Percentiles rank a stretch among this genome's conserved stretches.
phyloP scores from a whole-genome alignment of 768 basidiomycete genomes.

The Rhodosporidiobolus odoratus region DNA sequence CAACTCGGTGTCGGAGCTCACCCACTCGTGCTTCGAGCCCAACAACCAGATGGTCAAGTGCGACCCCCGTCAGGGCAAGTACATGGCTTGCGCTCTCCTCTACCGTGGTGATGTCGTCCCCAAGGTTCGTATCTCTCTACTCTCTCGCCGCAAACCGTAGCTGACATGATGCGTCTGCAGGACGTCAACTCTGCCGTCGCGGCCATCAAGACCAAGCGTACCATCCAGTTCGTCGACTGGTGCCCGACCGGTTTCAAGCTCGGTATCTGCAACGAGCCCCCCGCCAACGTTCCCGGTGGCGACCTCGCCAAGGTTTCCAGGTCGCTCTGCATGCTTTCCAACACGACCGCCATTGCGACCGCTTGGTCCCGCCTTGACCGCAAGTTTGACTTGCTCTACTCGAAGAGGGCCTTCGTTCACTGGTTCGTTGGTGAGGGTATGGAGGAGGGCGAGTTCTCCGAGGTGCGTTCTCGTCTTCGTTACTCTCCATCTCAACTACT shows the following conservation, averaged over 20 bases:
- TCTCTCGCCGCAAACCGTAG: too few species aligned
- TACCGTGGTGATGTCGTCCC: conserved; percentile 40
- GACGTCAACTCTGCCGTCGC: conserved; percentile 89
- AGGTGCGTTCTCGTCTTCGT: conserved; percentile 44
- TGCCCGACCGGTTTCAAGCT: conserved; percentile 98
- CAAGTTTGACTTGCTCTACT: conserved; percentile 79
- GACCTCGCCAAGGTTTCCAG: conserved; percentile 91
- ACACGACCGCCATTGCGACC: conserved; percentile 86
- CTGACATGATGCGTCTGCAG: conserved; percentile 40
- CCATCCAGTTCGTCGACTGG: conserved; percentile 98
- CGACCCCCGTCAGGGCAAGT: conserved; percentile 96
- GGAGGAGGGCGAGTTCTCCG: conserved; percentile 98
- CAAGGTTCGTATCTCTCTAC: background rate
- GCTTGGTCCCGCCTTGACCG: conserved; percentile 94
- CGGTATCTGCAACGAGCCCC: conserved; percentile 94
- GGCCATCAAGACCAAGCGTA: conserved; percentile 92
- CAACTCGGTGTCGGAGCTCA: conserved; percentile 97
- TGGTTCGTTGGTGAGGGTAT: conserved; percentile 86
- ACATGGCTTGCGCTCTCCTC: conserved; percentile 56
- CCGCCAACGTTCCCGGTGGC: conserved; percentile 84
- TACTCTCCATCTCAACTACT: too few species aligned
- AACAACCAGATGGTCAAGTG: conserved; percentile 97
- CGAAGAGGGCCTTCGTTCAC: conserved; percentile 44
- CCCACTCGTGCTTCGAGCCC: conserved; percentile 92
- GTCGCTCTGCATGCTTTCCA: conserved; percentile 95